Evolutionary conservation across 1,284 basidiomycete species (phyloP), one percentile per base, ranked within the genome.

Genomic region (Stygiomarasmius scandens): DNA sequence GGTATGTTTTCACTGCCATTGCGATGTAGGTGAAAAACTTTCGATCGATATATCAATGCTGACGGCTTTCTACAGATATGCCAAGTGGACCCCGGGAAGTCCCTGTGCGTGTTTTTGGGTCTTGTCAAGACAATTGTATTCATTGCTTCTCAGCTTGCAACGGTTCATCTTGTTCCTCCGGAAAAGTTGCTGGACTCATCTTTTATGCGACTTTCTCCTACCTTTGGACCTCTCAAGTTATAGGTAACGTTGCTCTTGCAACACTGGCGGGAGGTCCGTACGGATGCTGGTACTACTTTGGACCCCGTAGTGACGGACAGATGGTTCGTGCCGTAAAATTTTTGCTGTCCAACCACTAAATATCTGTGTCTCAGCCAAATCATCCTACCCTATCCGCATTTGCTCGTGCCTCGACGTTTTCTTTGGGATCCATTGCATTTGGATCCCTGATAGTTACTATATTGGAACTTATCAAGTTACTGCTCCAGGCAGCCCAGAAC

Each of bases 361-460:
- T 19, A 29, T 56, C 27, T 50, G 54, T 10, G 61, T 60, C 49
- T 64, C 74, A 89, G 81, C 91, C 90, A 24, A 83, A 82, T 56
- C 82, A 89, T 66, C 90, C 91, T 0, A 90, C 89, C 22, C 64
- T 85, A 1, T 81, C 85, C 46, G 81, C 92, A 0, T 91, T 96
- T 68, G 79, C 81, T 36, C 85, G 94, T 24, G 89, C 92, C n/a
- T 90, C 88, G 14, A 94, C 93, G 0, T 77, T 90, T 54, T 95
- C 92, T 0, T 80, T 97, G 27, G 95, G 93, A 5, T 93, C 91
- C 0, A 94, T 96, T 65, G 92, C 92, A 3, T 95, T 96, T 67
- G 94, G 94, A 3, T 92, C 89, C 2, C 77, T 96, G 65, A 92
- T 96, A 61, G 93, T 96, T 46, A 93, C 95, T 0, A 69, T 96